Base-by-base conservation (phyloP, 2,329 filamentous ascomycete species). In the Incumbomyces delicatus region DNA sequence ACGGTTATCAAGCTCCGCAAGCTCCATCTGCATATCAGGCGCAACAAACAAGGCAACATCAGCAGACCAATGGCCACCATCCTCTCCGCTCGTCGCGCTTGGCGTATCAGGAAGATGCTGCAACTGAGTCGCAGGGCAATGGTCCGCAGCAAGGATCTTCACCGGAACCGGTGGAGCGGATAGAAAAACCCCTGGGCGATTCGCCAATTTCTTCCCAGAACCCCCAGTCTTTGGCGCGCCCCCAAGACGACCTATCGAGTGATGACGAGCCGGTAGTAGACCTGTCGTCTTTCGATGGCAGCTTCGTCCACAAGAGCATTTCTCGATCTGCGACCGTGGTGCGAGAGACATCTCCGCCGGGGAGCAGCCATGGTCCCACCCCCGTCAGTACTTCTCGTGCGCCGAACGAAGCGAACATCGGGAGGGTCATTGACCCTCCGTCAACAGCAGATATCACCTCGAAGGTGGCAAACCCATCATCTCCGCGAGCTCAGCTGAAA, bases 231-330 rank as follows among this genome's bases (percentile, higher is more conserved):
- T 8, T 27, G 22, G 4, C 22, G 8, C 22, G 22, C 8, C 5
- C 22, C 22, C 22, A 27, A 20, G 34, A 38, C 12, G 14, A 33
- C 8, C 36, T 17, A n/a, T 45, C 22, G 14, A 20, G 33, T 12
- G 31, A 45, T 17, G 42, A 32, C n/a, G 42, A 38, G 31, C 33
- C 20, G 4, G 13, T 38, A 13, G 14, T 45, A n/a, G 42, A 45
- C 17, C 33, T 45, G 29, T 45, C 42, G 7, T 45, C 42, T 16
- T 37, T 45, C 34, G 42, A 45, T 22, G 42, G 42, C 27, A 45
- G 42, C 27, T 45, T 45, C 42, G 27, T 45, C 8, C 42, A 45
- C 12, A 16, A 22, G 22, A 45, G 42, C 33, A 20, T 38, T n/a
- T 37, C 42, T 11, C 17, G 42, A 37, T 32, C 33, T 14, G 34